phyloP scores from a whole-genome alignment of 257 asterid species.

The Thymus mandschuricus region DNA sequence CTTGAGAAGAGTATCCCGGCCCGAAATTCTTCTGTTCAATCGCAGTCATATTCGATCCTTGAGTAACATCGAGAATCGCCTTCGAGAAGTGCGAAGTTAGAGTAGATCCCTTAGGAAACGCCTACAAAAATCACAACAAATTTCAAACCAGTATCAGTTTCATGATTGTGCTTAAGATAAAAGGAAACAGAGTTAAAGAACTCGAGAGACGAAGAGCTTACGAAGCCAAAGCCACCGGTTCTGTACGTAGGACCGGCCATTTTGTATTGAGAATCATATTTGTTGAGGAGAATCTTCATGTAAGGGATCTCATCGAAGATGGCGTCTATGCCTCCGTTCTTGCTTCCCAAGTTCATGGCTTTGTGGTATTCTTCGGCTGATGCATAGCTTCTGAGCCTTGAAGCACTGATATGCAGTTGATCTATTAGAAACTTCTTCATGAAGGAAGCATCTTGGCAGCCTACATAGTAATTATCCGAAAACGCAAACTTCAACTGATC shows the following conservation, averaged over 20 bases:
- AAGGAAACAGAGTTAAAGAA: too few relatives aligned
- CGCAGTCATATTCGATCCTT: slow-evolving; percentile 34
- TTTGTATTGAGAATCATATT: slow-evolving; percentile 44
- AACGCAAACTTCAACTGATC: slow-evolving; percentile 46
- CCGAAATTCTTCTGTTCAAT: slow-evolving; percentile 46
- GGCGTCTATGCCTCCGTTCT: slow-evolving; percentile 52
- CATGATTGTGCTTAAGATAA: too few relatives aligned
- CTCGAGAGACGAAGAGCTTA: slow-evolving; percentile 27
- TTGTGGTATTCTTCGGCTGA: background rate
- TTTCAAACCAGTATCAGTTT: too few relatives aligned
- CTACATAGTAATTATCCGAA: slow-evolving; percentile 41
- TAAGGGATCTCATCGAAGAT: slow-evolving; percentile 55
- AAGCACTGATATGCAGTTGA: slow-evolving; percentile 30
- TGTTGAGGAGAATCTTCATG: slow-evolving; percentile 40
- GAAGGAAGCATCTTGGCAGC: slow-evolving; percentile 53
- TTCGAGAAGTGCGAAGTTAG: slow-evolving; percentile 43
- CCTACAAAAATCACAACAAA: slow-evolving; percentile 34
- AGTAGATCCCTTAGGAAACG: slow-evolving; percentile 45
- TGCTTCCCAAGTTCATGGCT: slow-evolving; percentile 49
- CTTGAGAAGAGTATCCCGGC: slow-evolving; percentile 39
- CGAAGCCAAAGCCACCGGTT: slow-evolving; percentile 58
- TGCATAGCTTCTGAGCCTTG: slow-evolving; percentile 38
- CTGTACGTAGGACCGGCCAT: slow-evolving; percentile 50
- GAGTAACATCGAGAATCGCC: slow-evolving; percentile 52
- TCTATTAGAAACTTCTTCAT: slow-evolving; percentile 34